These are phyloP conservation scores for Talaromyces borbonicus DNA, from an alignment of 495 filamentous ascomycete species.

Conservation along the genomic window DNA sequence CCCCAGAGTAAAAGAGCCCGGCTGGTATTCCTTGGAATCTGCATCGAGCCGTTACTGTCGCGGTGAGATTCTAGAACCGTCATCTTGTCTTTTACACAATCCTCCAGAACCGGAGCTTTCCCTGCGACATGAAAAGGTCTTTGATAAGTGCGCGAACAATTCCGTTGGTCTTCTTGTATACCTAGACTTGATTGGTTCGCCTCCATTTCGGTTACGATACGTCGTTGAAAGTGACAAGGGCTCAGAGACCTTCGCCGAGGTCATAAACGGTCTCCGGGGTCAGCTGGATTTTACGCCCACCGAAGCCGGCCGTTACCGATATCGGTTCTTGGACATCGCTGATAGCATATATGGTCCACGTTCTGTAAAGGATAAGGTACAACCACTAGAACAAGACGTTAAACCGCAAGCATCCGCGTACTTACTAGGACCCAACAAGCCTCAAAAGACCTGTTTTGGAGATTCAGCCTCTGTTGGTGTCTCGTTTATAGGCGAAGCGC, in stretches of 20 bases:
- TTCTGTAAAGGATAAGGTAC: slow-evolving; percentile 39
- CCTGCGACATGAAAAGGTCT: slow-evolving; percentile 65
- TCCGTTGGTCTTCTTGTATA: slow-evolving; percentile 83
- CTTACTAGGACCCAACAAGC: slow-evolving; percentile 45
- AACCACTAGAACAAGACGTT: slow-evolving; percentile 74
- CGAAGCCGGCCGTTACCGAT: slow-evolving; percentile 75
- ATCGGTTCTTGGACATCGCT: slow-evolving; percentile 68
- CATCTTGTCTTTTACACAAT: slow-evolving; percentile 81
- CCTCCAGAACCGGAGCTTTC: slow-evolving; percentile 76
- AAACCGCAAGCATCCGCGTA: slow-evolving; percentile 80
- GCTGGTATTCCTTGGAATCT: slow-evolving; percentile 73
- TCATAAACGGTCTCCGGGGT: slow-evolving; percentile 55
- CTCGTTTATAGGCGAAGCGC: slow-evolving; percentile 65
- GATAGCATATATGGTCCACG: slow-evolving; percentile 64
- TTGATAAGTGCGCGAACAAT: slow-evolving; percentile 88
- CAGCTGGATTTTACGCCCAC: slow-evolving; percentile 78
- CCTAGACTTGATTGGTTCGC: slow-evolving; percentile 79
- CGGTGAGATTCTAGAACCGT: slow-evolving; percentile 84
- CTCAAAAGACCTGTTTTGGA: slow-evolving; percentile 66
- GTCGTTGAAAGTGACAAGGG: slow-evolving; percentile 52
- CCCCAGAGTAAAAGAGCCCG: slow-evolving; percentile 57
- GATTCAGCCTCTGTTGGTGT: slow-evolving; percentile 66
- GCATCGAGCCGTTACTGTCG: slow-evolving; percentile 70
- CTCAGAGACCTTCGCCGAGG: slow-evolving; percentile 36
- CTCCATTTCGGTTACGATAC: slow-evolving; percentile 74